phyloP scores from a whole-genome alignment of 2,329 filamentous ascomycete genomes.

The Hysterium pulicare region DNA sequence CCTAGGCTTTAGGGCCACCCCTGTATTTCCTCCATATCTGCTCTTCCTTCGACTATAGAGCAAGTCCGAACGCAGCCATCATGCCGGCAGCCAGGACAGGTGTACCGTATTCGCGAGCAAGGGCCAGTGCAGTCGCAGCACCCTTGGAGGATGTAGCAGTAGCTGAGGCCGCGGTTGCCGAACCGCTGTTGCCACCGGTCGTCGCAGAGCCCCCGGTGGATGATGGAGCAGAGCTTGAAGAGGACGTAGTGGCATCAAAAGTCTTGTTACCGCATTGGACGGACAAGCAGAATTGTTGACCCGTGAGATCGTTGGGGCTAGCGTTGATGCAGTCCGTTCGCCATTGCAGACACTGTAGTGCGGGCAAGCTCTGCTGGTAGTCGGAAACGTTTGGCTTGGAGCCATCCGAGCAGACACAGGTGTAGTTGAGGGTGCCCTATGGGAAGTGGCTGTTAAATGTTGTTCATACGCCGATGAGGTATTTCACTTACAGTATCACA shows the following conservation, averaged over 20 bases:
- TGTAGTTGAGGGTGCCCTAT: conserved; percentile 52
- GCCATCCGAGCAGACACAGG: conserved; percentile 57
- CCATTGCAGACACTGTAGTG: conserved; percentile 56
- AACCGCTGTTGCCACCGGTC: conserved; percentile 17
- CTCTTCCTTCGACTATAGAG: conserved; percentile 46
- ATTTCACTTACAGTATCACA: conserved; percentile 60
- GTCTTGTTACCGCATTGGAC: conserved; percentile 53
- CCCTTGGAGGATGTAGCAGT: conserved; percentile 29
- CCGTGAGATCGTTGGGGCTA: conserved; percentile 36
- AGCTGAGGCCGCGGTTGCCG: conserved; percentile 16
- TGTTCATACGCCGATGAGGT: background rate
- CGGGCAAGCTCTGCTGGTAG: conserved; percentile 59
- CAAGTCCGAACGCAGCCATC: conserved; percentile 55
- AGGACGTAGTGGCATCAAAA: conserved; percentile 17
- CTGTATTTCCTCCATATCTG: background rate
- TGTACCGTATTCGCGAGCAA: conserved; percentile 51
- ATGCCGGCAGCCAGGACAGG: conserved; percentile 52
- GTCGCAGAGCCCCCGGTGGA: conserved; percentile 24
- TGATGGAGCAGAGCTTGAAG: conserved; percentile 27
- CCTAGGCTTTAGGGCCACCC: too few species aligned
- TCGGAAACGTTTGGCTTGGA: conserved; percentile 52
- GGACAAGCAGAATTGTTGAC: conserved; percentile 46
- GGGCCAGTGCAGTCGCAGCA: conserved; percentile 45
- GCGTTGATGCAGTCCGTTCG: conserved; percentile 41
- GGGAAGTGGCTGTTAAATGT: conserved; percentile 18